Percentiles rank a stretch among this genome's conserved stretches.
Evolutionary conservation across 345 rosid genomes (phyloP).

Genomic region (Gossypium sturtianum): DNA sequence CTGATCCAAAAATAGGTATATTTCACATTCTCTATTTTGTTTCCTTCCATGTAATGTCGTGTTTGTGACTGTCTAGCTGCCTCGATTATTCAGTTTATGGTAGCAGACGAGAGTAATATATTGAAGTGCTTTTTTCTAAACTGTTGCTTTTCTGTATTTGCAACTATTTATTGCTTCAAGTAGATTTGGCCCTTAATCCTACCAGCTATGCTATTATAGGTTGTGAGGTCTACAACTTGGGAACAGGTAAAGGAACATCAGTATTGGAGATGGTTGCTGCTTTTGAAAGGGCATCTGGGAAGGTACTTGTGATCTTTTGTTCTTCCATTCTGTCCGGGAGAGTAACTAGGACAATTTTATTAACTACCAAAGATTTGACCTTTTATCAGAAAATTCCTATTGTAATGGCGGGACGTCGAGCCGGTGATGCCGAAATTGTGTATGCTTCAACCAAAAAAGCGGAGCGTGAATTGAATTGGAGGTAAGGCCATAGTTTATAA

Average conservation of each 20-base stretch:
- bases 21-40: neutral
- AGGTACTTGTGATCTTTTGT: slow-evolving; percentile 36
- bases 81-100: neutral
- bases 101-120: neutral
- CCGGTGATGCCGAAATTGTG: slow-evolving; percentile 85
- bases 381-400: slow-evolving; percentile 68
- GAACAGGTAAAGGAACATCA: slow-evolving; percentile 95
- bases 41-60: neutral
- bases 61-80: neutral
- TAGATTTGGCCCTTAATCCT: neutral
- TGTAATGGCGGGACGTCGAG: slow-evolving; percentile 59
- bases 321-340: neutral
- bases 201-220: slow-evolving; percentile 31
- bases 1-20: slow-evolving; percentile 58
- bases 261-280: slow-evolving; percentile 94
- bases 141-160: too few relatives aligned
- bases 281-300: slow-evolving; percentile 88
- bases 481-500: slow-evolving; percentile 31
- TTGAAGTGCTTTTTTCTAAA: neutral
- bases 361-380: neutral
- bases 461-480: slow-evolving; percentile 75
- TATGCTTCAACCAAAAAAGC: slow-evolving; percentile 87
- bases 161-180: neutral
- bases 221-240: slow-evolving; percentile 90
- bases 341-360: neutral